These are phyloP conservation scores for Acorus gramineus DNA, from an alignment of 106 monocot genomes.

Conservation along the genomic window DNA sequence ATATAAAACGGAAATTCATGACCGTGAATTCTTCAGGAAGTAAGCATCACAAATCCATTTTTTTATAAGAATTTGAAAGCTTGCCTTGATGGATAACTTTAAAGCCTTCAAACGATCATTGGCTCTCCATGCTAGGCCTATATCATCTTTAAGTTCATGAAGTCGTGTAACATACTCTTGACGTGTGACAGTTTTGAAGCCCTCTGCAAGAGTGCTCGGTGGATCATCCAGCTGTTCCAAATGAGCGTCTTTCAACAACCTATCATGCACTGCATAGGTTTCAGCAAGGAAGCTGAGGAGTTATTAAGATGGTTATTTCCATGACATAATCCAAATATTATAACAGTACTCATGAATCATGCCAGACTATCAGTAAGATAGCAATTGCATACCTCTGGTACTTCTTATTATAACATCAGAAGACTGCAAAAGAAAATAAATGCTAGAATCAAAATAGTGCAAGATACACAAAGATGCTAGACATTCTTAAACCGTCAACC, in stretches of 20 bases:
- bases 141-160: constrained; percentile 28
- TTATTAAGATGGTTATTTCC: neutral
- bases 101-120: constrained; percentile 25
- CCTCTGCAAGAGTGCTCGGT: constrained; percentile 15
- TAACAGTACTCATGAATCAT: neutral
- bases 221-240: constrained; percentile 29
- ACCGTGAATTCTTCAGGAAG: too few relatives aligned
- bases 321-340: neutral
- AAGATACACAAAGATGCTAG: too few relatives aligned
- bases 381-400: constrained; percentile 11
- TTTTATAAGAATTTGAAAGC: neutral
- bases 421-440: constrained; percentile 1
- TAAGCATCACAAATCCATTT: too few relatives aligned
- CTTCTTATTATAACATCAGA: constrained; percentile 10
- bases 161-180: constrained; percentile 26
- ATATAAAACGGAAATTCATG: too few relatives aligned
- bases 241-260: constrained; percentile 17
- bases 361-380: neutral
- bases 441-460: too few relatives aligned
- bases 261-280: constrained; percentile 13
- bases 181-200: constrained; percentile 14
- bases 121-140: constrained; percentile 22
- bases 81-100: constrained; percentile 32
- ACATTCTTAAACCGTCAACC: too few relatives aligned
- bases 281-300: neutral